Evolutionary conservation across 2,329 filamentous ascomycete species (phyloP), one percentile per base, ranked within the genome.

Genomic region (Fusarium secorum): DNA sequence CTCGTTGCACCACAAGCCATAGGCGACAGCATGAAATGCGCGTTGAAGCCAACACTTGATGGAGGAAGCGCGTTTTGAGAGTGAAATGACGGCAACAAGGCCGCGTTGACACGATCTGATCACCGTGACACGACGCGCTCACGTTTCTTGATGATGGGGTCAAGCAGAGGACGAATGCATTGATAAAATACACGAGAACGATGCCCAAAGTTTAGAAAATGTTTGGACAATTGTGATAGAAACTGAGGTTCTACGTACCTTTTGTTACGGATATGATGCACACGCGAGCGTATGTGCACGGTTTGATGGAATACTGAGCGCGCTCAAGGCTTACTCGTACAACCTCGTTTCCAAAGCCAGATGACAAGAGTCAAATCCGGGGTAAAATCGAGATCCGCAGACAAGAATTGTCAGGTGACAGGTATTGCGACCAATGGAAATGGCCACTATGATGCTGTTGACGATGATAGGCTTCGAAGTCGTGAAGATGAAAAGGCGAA

Each of bases 391-490:
- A 74, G 75, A 77, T 77, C 78, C 78, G 78, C 78, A 79, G 78
- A 65, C 70, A 75, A 65, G 68, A 69, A 57, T 69, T 73, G 86
- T 88, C 86, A 88, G 85, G 85, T 87, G 86, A 87, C 81, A 73
- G 74, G 62, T 66, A 64, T 65, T 64, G 77, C 71, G 79, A 75
- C 85, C 86, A 88, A 88, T 88, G 76, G 76, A 79, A 79, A 79
- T 57, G 74, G 71, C 78, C 79, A 85, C 73, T 75, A 68, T 66
- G 78, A 80, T 74, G 81, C 76, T 85, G 76, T 77, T 76, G 81
- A 82, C 79, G 79, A 78, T 87, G 85, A 88, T 87, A 88, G 86
- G 85, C 83, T 77, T 83, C 75, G 74, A 77, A 78, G 79, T 82
- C 75, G 82, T 79, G 79, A 79, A 76, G 79, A 79, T 75, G 77